Conservation (phyloP, 2,329 filamentous ascomycete genomes). For the Pseudohalonectria lignicola region DNA sequence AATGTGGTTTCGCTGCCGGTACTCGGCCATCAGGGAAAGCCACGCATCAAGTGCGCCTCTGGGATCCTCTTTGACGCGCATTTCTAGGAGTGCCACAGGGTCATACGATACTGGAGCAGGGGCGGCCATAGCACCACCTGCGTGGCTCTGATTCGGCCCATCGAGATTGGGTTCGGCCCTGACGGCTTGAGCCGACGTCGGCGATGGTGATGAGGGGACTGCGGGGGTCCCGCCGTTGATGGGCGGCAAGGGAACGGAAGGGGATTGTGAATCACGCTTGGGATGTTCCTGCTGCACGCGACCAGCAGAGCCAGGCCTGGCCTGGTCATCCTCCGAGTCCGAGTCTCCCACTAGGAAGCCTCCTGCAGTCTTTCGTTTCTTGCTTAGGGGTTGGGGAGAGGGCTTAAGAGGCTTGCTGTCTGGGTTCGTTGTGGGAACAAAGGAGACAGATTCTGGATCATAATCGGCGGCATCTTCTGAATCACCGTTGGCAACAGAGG, state of each 20-base stretch:
- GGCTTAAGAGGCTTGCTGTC: slow-evolving; percentile 15
- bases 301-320: no score
- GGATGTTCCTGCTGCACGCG: no score
- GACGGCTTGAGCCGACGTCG: not conserved
- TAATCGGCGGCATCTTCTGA: slow-evolving; percentile 44
- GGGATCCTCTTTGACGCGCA: slow-evolving; percentile 83
- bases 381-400: slow-evolving; percentile 26
- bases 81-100: slow-evolving; percentile 70
- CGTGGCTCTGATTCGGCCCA: slow-evolving; percentile 2
- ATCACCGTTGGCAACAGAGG: slow-evolving; percentile 28
- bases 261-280: no score
- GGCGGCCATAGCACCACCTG: slow-evolving; percentile 1
- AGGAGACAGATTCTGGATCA: slow-evolving; percentile 44
- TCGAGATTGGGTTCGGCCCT: not conserved
- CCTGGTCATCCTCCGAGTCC: slow-evolving; percentile 38
- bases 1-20: slow-evolving; percentile 69
- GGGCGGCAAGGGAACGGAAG: no score
- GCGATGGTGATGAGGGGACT: no score
- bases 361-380: slow-evolving; percentile 49
- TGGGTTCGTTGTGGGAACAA: slow-evolving; percentile 15
- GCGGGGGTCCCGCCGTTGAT: no score
- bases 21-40: slow-evolving; percentile 75
- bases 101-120: slow-evolving; percentile 45
- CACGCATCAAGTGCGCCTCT: slow-evolving; percentile 89
- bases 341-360: slow-evolving; percentile 51